Evolutionary conservation across 345 rosid species (phyloP).

Genomic region (Erucastrum elatum): DNA sequence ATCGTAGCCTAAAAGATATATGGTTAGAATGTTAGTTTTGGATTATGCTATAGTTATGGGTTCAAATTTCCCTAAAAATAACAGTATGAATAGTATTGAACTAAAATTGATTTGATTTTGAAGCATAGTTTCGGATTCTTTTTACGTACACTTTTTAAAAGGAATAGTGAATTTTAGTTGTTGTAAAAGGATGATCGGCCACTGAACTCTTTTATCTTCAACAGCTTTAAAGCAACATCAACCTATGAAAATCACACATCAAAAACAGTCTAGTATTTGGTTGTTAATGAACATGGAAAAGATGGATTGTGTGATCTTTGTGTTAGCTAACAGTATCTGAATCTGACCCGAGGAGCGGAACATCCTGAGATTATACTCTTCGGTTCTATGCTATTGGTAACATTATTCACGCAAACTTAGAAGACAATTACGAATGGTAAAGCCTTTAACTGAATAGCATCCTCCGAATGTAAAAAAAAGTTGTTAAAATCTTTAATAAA

Average conservation of each 20-base stretch:
- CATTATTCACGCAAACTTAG: constrained; percentile 60
- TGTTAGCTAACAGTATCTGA: neutral
- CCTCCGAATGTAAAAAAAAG: constrained; percentile 61
- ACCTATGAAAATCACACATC: constrained; percentile 39
- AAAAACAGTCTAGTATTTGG: neutral
- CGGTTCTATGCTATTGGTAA: constrained; percentile 67
- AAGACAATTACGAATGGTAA: neutral
- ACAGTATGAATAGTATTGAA: no score
- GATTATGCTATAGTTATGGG: no score
- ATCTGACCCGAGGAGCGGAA: constrained; percentile 74
- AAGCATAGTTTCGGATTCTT: no score
- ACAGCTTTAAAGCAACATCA: constrained; percentile 77
- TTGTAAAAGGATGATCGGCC: constrained; percentile 75
- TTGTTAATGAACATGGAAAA: neutral
- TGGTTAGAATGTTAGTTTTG: no score
- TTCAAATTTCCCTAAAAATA: no score
- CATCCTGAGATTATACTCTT: constrained; percentile 52
- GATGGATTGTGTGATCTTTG: neutral
- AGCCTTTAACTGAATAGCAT: constrained; percentile 70
- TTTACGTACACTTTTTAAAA: no score
- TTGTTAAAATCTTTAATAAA: constrained; percentile 58
- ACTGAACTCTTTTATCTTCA: constrained; percentile 83
- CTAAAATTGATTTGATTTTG: no score
- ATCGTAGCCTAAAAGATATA: no score
- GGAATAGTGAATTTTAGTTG: neutral